A percentile compares a stretch with the other conserved stretches of the same genome.
Evolutionary conservation across 192 early-diverging fungal genomes (phyloP).

Genomic region (Coemansia sp.): DNA sequence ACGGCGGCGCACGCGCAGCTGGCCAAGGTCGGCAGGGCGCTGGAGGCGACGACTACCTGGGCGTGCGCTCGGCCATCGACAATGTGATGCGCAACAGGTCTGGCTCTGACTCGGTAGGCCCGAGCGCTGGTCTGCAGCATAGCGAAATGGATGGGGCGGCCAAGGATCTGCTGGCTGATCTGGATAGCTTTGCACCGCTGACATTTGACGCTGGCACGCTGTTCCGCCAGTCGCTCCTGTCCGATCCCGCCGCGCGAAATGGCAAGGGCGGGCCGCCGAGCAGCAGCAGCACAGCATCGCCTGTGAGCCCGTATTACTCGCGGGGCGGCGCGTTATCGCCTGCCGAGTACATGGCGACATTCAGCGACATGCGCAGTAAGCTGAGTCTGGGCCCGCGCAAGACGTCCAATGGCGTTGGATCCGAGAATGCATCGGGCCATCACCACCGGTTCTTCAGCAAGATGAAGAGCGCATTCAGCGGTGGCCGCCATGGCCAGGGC

Average conservation of each 20-base stretch:
- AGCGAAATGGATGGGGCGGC: neutral
- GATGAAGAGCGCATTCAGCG: conserved; percentile 31
- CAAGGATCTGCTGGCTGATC: conserved; percentile 3
- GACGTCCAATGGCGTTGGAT: neutral
- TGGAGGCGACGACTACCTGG: conserved; percentile 8
- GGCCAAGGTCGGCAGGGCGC: too few species aligned
- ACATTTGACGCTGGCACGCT: conserved; percentile 33
- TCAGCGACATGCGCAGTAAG: conserved; percentile 35
- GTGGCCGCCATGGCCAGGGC: conserved; percentile 10
- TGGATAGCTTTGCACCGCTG: conserved; percentile 35
- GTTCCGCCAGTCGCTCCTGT: conserved; percentile 29
- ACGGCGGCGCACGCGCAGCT: too few species aligned
- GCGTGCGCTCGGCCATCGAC: conserved; percentile 7
- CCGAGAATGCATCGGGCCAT: conserved; percentile 4
- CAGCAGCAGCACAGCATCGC: neutral
- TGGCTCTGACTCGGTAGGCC: neutral
- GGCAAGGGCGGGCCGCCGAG: neutral
- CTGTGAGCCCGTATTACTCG: conserved; percentile 1
- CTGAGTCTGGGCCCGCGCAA: conserved; percentile 7
- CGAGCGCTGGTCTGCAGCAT: neutral
- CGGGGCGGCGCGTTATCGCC: conserved; percentile 20
- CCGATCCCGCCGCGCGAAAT: neutral
- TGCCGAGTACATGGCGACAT: conserved; percentile 32
- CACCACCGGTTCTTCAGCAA: conserved; percentile 43
- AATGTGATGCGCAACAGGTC: conserved; percentile 2